Evolutionary conservation across 2,329 filamentous ascomycete species (phyloP).

Genomic region (Metarhizium humberi): DNA sequence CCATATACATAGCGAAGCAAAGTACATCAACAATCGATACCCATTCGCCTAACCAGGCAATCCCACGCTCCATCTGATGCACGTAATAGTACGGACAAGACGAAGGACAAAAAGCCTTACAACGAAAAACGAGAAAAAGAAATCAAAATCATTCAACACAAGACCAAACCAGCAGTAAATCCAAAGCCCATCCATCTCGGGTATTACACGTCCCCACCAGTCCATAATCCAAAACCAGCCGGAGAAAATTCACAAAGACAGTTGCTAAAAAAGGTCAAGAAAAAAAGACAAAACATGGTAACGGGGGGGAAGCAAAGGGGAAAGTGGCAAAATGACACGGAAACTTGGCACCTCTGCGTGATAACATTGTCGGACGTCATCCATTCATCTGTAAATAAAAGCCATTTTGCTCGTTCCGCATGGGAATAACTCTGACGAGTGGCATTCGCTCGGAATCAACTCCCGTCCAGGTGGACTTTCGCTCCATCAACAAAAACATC

Average conservation of each 20-base stretch:
- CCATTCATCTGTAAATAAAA: conserved; percentile 2
- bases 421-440: too few species aligned
- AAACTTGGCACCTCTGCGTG: neutral
- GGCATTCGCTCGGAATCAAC: too few species aligned
- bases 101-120: conserved; percentile 1
- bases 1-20: neutral
- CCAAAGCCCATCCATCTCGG: conserved; percentile 5
- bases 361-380: neutral
- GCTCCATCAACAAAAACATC: neutral
- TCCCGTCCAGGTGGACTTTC: too few species aligned
- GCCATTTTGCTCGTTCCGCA: neutral
- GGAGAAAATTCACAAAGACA: neutral
- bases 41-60: conserved; percentile 4
- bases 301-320: neutral
- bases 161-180: neutral
- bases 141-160: conserved; percentile 11
- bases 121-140: conserved; percentile 9
- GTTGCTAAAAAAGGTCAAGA: conserved; percentile 2
- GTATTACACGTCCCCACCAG: conserved; percentile 6
- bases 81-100: conserved; percentile 6
- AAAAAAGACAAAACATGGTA: neutral
- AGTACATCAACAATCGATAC: neutral
- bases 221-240: neutral
- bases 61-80: conserved; percentile 8
- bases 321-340: conserved; percentile 3